Evolutionary conservation across 805 yeast genomes (phyloP).

Genomic region (Komagataella ulmi): DNA sequence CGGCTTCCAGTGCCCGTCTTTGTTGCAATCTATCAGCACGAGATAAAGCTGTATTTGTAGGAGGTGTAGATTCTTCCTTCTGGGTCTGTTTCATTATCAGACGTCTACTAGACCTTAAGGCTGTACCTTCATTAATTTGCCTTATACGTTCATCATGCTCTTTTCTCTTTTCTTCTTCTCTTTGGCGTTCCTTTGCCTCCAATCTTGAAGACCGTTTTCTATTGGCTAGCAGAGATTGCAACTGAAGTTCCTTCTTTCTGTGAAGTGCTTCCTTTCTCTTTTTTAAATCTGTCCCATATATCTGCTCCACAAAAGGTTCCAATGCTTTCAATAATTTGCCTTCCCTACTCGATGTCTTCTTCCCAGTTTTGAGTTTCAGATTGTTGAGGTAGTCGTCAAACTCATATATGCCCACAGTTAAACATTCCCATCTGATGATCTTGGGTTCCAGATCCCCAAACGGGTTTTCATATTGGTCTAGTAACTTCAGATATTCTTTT

Average conservation of each 20-base stretch:
- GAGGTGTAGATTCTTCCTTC: neutral
- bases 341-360: conserved; percentile 11
- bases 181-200: conserved; percentile 44
- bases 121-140: neutral
- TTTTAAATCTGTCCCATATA: conserved; percentile 31
- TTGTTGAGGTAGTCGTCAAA: conserved; percentile 20
- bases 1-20: neutral
- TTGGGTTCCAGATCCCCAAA: conserved; percentile 20
- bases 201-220: conserved; percentile 66
- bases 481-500: conserved; percentile 13
- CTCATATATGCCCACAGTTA: conserved; percentile 30
- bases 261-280: conserved; percentile 40
- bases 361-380: conserved; percentile 18
- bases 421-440: conserved; percentile 21
- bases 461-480: conserved; percentile 10
- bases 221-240: conserved; percentile 49
- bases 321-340: conserved; percentile 17
- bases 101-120: neutral
- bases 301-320: conserved; percentile 17
- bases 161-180: conserved; percentile 1
- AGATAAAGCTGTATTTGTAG: neutral
- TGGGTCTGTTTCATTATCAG: neutral
- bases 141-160: neutral
- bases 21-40: neutral
- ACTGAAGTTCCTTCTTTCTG: conserved; percentile 48